Conservation (phyloP, 176 grass and related monocot species). For the Paspalum notatum region DNA sequence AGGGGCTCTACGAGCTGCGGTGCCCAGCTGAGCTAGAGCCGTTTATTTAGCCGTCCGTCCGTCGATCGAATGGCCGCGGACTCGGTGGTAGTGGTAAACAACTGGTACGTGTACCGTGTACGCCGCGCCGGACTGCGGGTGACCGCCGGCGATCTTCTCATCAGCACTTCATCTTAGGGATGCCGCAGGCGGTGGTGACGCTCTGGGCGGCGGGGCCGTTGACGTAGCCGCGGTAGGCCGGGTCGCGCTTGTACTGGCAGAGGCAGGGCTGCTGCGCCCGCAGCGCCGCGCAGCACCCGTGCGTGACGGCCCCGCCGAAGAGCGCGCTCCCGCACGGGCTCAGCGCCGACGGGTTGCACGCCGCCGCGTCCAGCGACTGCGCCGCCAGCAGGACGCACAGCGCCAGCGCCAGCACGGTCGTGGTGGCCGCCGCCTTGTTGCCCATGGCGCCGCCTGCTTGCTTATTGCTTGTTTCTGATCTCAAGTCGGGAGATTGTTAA, state of each 20-base stretch:
- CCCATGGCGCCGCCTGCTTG: not conserved
- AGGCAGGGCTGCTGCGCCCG: constrained; percentile 48
- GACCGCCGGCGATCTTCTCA: not conserved
- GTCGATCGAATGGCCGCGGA: not conserved
- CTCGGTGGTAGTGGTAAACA: not conserved
- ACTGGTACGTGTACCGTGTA: no score
- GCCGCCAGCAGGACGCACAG: not conserved
- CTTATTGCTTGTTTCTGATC: not conserved
- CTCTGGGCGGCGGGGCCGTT: constrained; percentile 38
- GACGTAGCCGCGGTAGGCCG: constrained; percentile 37
- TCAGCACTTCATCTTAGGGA: constrained; percentile 40
- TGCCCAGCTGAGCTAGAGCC: not conserved
- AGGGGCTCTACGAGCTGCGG: not conserved
- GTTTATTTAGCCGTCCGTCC: constrained; percentile 21
- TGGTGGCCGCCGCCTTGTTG: not conserved
- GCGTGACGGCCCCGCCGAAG: constrained; percentile 9
- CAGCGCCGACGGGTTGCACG: constrained; percentile 51
- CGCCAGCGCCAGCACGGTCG: not conserved
- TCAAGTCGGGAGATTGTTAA: not conserved
- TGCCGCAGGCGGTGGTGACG: constrained; percentile 22
- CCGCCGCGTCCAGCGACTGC: not conserved
- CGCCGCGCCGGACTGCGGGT: no score
- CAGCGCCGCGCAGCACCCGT: constrained; percentile 37
- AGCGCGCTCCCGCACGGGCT: constrained; percentile 36
- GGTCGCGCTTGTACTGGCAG: constrained; percentile 55